Percentiles rank a stretch among this genome's conserved stretches.
These are phyloP conservation scores for Neostapfia colusana DNA, from an alignment of 176 grass and related monocot genomes.

Conservation along the genomic window DNA sequence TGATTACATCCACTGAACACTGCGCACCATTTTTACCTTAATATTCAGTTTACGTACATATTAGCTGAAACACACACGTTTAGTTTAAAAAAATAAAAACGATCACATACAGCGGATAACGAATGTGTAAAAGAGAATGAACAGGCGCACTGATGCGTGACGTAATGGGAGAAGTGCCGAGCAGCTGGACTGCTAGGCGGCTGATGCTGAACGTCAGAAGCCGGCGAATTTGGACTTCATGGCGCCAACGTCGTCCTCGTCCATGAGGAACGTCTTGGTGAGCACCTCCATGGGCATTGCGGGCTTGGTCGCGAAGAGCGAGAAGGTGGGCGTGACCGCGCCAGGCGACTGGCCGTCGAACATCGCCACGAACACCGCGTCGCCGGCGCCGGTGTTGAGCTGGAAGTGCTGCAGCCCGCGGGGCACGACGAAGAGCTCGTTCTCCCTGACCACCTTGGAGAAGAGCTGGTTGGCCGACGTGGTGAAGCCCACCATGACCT, in stretches of 20 bases:
- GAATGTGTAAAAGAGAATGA: neutral
- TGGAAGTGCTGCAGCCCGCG: slow-evolving; percentile 68
- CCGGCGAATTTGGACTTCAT: slow-evolving; percentile 51
- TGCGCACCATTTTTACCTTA: too few relatives aligned
- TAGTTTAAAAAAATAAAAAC: too few relatives aligned
- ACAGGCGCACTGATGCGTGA: too few relatives aligned
- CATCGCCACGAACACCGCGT: slow-evolving; percentile 49
- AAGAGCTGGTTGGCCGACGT: slow-evolving; percentile 37
- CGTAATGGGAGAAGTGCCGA: too few relatives aligned
- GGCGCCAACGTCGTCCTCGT: slow-evolving; percentile 29
- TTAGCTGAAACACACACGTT: too few relatives aligned
- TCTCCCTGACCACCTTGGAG: slow-evolving; percentile 46
- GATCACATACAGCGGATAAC: too few relatives aligned
- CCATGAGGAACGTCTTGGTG: slow-evolving; percentile 60
- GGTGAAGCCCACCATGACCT: slow-evolving; percentile 64
- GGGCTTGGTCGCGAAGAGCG: slow-evolving; percentile 59
- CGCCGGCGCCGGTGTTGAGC: slow-evolving; percentile 43
- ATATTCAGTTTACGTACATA: too few relatives aligned
- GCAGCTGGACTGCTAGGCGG: neutral
- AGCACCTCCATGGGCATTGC: slow-evolving; percentile 58
- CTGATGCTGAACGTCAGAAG: slow-evolving; percentile 3
- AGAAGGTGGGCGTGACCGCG: slow-evolving; percentile 39
- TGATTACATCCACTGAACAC: too few relatives aligned
- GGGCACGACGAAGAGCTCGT: slow-evolving; percentile 62
- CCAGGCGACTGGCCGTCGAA: slow-evolving; percentile 63